Evolutionary conservation across 2,329 filamentous ascomycete genomes (phyloP), one percentile per base, ranked within the genome.

Genomic region (Aureobasidium sp.): DNA sequence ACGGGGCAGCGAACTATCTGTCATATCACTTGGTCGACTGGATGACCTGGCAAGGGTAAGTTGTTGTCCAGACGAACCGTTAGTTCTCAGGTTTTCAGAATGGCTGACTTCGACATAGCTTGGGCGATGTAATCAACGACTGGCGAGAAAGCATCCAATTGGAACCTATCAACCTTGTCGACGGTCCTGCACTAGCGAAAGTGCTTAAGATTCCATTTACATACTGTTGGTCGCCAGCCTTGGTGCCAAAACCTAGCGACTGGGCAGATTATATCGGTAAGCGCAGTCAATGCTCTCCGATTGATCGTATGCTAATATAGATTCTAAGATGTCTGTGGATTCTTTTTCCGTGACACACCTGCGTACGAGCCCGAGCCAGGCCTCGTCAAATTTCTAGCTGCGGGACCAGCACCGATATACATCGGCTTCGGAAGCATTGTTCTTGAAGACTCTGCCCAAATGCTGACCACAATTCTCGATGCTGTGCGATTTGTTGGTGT

Each of bases 11-110:
- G 0, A 96, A 94, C 67, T 93, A 90, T 69, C 80, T 95, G 61
- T 89, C 88, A 0, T 96, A 96, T 68, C 85, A 87, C 0, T 78
- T 96, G 25, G 88, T 96, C 2, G 91, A 96, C 67, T 90, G 95
- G 83, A 85, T 96, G 81, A 92, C 91, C 11, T 96, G 91, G 91
- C 91, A 96, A 74, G 91, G 91, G 0, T 77, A 96, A 25, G 30
- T 51, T 11, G n/a, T 13, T 50, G 0, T 13, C 6, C 21, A 21
- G 21, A 21, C 21, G 1, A 5, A 16, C 9, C 2, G 3, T 21
- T 37, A 14, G 11, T 34, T 3, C 6, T 3, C 1, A n/a, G 7
- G 3, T 2, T 48, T 32, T 6, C 7, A 8, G 3, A 9, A 51
- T 16, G 5, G 92, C 51, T 55, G 3, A 55, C 14, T 8, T 13